Conservation (phyloP, 139 green algal genomes). For the Chlorella sp. region DNA sequence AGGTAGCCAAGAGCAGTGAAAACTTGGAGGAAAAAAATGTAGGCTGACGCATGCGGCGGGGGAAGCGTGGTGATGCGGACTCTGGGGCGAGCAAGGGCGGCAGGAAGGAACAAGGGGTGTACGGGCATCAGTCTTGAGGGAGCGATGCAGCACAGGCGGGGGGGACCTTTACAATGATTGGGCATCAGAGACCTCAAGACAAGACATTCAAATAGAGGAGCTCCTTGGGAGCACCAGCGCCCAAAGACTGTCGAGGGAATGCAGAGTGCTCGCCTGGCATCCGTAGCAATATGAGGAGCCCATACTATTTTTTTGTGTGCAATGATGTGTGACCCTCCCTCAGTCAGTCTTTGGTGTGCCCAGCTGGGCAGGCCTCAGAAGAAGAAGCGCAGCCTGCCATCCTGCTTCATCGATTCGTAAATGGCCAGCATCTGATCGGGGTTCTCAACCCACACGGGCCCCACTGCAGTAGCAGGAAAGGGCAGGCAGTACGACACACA, state of each 20-base stretch:
- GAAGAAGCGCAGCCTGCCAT: conserved; percentile 27
- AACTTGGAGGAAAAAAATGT: neutral
- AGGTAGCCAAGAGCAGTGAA: neutral
- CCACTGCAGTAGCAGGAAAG: neutral
- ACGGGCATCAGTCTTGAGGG: neutral
- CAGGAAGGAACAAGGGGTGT: too few relatives aligned
- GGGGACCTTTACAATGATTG: neutral
- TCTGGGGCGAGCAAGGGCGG: too few relatives aligned
- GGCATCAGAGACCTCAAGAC: neutral
- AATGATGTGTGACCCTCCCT: too few relatives aligned
- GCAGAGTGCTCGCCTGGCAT: neutral
- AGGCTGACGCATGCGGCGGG: too few relatives aligned
- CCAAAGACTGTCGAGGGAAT: neutral
- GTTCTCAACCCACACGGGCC: conserved; percentile 43
- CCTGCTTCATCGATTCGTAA: conserved; percentile 26
- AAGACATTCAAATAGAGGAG: too few relatives aligned
- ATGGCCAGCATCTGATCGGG: conserved; percentile 47
- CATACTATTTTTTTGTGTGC: neutral
- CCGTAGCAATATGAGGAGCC: neutral
- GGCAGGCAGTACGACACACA: too few relatives aligned
- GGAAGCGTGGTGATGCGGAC: too few relatives aligned
- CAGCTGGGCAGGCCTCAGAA: too few relatives aligned
- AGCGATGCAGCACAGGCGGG: neutral
- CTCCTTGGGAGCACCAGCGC: neutral
- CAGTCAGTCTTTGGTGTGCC: too few relatives aligned